Evolutionary conservation across 1,284 basidiomycete species (phyloP).

Genomic region (Leccinum subfulvum): DNA sequence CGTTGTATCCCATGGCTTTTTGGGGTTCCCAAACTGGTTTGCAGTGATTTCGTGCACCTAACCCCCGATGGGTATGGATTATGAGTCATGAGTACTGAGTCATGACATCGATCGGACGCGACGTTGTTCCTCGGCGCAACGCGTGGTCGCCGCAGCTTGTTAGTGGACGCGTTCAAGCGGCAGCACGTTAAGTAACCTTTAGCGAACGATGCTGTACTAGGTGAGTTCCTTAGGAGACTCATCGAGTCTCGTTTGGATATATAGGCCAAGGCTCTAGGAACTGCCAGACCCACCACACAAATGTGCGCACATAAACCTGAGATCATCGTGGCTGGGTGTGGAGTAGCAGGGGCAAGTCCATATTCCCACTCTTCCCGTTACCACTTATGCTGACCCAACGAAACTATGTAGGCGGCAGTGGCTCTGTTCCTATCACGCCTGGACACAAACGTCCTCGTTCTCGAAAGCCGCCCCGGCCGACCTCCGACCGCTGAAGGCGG

Average conservation of each 20-base stretch:
- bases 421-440: constrained; percentile 31
- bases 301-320: constrained; percentile 20
- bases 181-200: constrained; percentile 4
- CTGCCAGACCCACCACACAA: not conserved
- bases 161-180: constrained; percentile 22
- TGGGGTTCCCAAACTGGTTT: no score
- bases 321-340: constrained; percentile 27
- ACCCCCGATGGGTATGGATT: no score
- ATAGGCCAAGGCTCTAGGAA: not conserved
- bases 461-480: constrained; percentile 25
- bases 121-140: not conserved
- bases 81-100: no score
- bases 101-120: no score
- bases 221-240: no score
- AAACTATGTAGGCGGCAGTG: constrained; percentile 19
- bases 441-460: constrained; percentile 17
- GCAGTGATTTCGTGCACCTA: no score
- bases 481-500: constrained; percentile 24
- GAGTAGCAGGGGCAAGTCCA: constrained; percentile 27
- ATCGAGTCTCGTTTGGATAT: constrained; percentile 4
- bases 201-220: not conserved
- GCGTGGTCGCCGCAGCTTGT: constrained; percentile 2
- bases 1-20: no score
- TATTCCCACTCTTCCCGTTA: not conserved
- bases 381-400: not conserved